phyloP scores from a whole-genome alignment of 768 basidiomycete species.

The Tremella mesenterica region DNA sequence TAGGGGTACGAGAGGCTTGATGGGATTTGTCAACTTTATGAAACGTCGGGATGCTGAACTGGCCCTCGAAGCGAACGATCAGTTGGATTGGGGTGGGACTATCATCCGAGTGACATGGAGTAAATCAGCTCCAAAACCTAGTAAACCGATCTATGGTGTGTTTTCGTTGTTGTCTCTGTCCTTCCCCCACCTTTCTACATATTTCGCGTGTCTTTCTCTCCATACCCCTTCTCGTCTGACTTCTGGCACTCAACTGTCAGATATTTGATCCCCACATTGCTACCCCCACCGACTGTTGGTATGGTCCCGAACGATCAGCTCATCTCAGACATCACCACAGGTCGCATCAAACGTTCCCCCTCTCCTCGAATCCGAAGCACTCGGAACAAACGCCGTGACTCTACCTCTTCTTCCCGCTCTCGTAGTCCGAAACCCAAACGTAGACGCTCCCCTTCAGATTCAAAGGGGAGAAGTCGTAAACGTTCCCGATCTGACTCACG shows the following conservation, averaged over 20 bases:
- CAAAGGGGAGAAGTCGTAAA: background rate
- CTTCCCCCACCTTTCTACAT: too few relatives aligned
- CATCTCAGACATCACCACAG: background rate
- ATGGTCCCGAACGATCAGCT: too few relatives aligned
- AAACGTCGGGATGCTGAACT: slow-evolving; percentile 80
- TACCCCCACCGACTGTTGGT: too few relatives aligned
- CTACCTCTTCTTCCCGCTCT: background rate
- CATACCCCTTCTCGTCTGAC: too few relatives aligned
- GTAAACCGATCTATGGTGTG: slow-evolving; percentile 63
- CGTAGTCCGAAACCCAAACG: background rate
- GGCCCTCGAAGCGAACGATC: slow-evolving; percentile 82
- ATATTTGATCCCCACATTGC: too few relatives aligned
- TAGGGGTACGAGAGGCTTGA: slow-evolving; percentile 57
- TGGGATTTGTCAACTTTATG: slow-evolving; percentile 97
- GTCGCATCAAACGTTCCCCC: slow-evolving; percentile 3
- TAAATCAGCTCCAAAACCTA: slow-evolving; percentile 82
- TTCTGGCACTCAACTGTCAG: too few relatives aligned
- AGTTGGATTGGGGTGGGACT: slow-evolving; percentile 88
- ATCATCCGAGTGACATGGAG: slow-evolving; percentile 89
- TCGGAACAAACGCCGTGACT: background rate
- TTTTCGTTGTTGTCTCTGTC: background rate
- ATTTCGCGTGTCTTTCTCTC: too few relatives aligned
- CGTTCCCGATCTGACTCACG: slow-evolving; percentile 1
- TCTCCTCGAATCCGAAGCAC: background rate
- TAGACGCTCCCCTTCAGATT: background rate